phyloP scores from a whole-genome alignment of 352 stramenopile genomes.

The Phytophthora agathidicida region DNA sequence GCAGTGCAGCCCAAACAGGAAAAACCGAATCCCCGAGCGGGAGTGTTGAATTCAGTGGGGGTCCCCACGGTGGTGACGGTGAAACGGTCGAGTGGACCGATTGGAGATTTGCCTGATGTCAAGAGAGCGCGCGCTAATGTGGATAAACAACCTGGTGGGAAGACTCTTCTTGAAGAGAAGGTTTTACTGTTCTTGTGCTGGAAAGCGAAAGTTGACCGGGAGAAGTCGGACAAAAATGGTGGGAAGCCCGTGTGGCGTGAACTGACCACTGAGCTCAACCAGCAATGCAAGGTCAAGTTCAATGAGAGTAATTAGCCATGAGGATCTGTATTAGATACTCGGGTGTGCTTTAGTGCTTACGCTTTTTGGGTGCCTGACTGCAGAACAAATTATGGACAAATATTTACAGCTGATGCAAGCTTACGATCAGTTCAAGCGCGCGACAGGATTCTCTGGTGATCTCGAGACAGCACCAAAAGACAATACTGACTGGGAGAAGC shows the following conservation, averaged over 20 bases:
- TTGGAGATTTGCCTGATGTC: background rate
- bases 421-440: conserved; percentile 31
- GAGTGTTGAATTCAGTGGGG: no score
- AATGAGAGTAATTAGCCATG: conserved; percentile 4
- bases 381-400: conserved; percentile 40
- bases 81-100: conserved; percentile 3
- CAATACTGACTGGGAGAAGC: conserved; percentile 24
- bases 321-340: no score
- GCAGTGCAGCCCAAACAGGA: background rate
- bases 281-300: conserved; percentile 21
- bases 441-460: conserved; percentile 22
- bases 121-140: conserved; percentile 6
- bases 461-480: conserved; percentile 1
- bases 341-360: no score
- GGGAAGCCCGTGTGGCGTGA: conserved; percentile 26
- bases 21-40: no score
- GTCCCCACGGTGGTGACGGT: background rate
- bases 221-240: conserved; percentile 19
- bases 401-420: conserved; percentile 31
- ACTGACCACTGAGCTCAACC: conserved; percentile 31
- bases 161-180: conserved; percentile 27
- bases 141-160: no score
- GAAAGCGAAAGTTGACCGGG: conserved; percentile 17
- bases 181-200: conserved; percentile 37
- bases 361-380: background rate